Evolutionary conservation across 306 rosid species (phyloP).

Genomic region (Glycyrrhiza uralensis): DNA sequence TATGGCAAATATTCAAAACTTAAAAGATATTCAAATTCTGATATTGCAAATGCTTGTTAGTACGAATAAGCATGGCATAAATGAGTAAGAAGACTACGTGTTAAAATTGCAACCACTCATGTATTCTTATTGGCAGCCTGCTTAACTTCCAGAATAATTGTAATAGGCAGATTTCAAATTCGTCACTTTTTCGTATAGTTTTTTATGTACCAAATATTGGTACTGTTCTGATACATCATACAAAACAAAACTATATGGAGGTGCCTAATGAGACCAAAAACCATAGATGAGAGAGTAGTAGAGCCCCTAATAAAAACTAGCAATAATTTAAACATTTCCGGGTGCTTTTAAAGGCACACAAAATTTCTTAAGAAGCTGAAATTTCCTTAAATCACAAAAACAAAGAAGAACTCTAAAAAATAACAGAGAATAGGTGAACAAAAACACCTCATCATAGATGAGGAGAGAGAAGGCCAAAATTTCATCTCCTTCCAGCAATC

Average conservation of each 20-base stretch:
- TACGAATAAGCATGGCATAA: too few species aligned
- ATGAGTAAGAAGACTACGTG: too few species aligned
- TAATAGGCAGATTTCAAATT: too few species aligned
- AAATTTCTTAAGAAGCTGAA: constrained; percentile 12
- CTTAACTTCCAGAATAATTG: too few species aligned
- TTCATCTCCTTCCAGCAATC: constrained; percentile 74
- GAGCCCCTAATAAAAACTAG: background rate
- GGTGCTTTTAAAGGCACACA: constrained; percentile 1
- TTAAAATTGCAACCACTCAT: too few species aligned
- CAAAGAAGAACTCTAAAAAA: background rate
- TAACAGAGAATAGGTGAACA: background rate
- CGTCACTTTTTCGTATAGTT: too few species aligned
- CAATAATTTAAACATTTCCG: background rate
- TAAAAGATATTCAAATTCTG: background rate
- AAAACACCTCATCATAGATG: constrained; percentile 5
- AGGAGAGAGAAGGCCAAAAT: background rate
- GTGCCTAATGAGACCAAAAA: background rate
- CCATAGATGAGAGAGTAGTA: background rate
- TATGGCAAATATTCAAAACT: too few species aligned
- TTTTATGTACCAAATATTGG: too few species aligned
- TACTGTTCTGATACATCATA: background rate
- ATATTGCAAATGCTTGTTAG: too few species aligned
- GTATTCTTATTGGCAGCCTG: too few species aligned
- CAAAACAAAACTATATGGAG: background rate
- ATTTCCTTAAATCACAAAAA: constrained; percentile 4